A percentile compares a stretch with the other conserved stretches of the same genome.
phyloP scores from a whole-genome alignment of 177 flowering plant species.

The Telopea speciosissima region DNA sequence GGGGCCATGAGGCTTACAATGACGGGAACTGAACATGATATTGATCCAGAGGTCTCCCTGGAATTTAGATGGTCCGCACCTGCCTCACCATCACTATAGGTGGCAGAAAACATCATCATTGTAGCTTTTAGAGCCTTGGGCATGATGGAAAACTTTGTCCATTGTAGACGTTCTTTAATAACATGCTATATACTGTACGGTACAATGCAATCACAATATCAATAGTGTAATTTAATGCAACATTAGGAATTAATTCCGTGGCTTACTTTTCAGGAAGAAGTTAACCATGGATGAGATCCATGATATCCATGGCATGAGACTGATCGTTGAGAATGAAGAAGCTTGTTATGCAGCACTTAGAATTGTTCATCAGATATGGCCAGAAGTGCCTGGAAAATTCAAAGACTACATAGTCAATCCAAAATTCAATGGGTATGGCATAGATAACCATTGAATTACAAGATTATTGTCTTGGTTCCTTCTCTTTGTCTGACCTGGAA shows the following conservation, averaged over 20 bases:
- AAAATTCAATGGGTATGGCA: constrained; percentile 78
- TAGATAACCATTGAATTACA: not conserved
- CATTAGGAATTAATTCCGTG: not conserved
- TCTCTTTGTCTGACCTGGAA: not conserved
- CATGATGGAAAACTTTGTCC: not conserved
- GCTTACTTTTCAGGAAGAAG: constrained; percentile 61
- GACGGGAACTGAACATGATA: no score
- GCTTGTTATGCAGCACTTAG: constrained; percentile 72
- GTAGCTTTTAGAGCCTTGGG: not conserved
- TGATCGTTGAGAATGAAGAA: constrained; percentile 74
- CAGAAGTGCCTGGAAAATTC: constrained; percentile 74
- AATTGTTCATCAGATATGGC: constrained; percentile 71
- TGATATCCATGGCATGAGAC: constrained; percentile 81
- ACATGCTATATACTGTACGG: no score
- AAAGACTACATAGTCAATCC: constrained; percentile 81
- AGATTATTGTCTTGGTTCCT: not conserved
- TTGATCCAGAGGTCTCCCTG: no score
- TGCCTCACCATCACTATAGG: no score
- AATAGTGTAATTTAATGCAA: not conserved
- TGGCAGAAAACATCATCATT: no score
- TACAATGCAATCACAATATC: no score
- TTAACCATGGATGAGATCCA: constrained; percentile 81
- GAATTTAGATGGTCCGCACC: no score
- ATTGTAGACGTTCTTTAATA: no score
- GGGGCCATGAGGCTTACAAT: no score